A percentile compares a stretch with the other conserved stretches of the same genome.
phyloP scores from a whole-genome alignment of 2,329 filamentous ascomycete species.

The Xylaria sp. region DNA sequence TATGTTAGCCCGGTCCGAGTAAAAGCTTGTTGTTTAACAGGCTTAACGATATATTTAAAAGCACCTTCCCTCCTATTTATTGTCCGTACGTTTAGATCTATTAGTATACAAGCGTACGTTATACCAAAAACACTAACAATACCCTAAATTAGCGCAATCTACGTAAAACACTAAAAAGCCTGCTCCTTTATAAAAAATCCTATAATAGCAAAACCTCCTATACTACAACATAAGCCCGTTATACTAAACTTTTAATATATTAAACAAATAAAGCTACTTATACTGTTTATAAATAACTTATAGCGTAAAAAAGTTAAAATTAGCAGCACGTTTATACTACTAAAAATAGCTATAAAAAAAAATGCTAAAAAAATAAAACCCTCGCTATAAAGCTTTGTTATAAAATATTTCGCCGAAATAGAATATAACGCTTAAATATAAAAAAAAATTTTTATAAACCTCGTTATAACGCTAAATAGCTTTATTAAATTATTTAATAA shows the following conservation, averaged over 20 bases:
- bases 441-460: not conserved
- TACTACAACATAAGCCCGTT: too few relatives aligned
- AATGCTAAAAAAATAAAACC: not conserved
- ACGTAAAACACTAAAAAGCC: not conserved
- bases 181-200: too few relatives aligned
- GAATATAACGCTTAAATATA: not conserved
- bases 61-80: not conserved
- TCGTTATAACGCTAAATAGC: not conserved
- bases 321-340: not conserved
- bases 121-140: not conserved
- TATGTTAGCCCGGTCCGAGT: not conserved
- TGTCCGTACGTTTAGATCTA: not conserved
- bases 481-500: conserved; percentile 2
- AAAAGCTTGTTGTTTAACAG: too few relatives aligned
- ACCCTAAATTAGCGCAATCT: not conserved
- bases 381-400: not conserved
- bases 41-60: too few relatives aligned
- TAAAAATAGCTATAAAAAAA: not conserved
- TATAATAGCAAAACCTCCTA: too few relatives aligned
- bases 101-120: not conserved
- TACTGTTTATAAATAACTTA: not conserved
- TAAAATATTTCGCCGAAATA: not conserved
- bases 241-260: not conserved
- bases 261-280: not conserved
- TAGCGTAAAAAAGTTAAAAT: not conserved